phyloP scores from a whole-genome alignment of 2,329 filamentous ascomycete genomes.

The Calonectria pseudoreteaudii region DNA sequence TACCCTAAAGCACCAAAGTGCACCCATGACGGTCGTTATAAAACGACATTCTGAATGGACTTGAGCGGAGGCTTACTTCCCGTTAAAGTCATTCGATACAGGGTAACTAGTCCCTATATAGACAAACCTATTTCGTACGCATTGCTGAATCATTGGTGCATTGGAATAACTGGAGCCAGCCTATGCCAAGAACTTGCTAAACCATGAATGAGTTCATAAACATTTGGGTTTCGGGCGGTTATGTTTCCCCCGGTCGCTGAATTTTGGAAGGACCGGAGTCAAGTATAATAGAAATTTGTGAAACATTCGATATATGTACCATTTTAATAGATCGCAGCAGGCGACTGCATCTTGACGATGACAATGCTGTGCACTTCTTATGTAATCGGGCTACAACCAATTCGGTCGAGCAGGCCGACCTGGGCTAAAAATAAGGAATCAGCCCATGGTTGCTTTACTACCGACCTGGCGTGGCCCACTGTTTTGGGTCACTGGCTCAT shows the following conservation, averaged over 20 bases:
- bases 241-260: background rate
- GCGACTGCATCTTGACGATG: background rate
- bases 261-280: background rate
- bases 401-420: background rate
- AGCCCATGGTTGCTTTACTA: background rate
- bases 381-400: background rate
- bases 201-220: background rate
- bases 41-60: fast-evolving
- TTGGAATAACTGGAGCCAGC: background rate
- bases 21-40: background rate
- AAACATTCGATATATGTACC: background rate
- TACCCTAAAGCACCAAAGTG: background rate
- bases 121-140: background rate
- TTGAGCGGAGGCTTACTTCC: background rate
- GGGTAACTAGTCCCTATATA: background rate
- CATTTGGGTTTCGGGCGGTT: background rate
- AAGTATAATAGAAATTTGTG: background rate
- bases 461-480: background rate
- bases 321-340: background rate
- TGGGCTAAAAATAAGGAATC: background rate
- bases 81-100: background rate
- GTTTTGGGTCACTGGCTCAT: background rate
- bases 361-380: background rate
- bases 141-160: background rate
- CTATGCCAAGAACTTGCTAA: background rate